A percentile compares a stretch with the other conserved stretches of the same genome.
These are phyloP conservation scores for Fagopyrum homotropicum DNA, from an alignment of 148 eudicot genomes.

Conservation along the genomic window DNA sequence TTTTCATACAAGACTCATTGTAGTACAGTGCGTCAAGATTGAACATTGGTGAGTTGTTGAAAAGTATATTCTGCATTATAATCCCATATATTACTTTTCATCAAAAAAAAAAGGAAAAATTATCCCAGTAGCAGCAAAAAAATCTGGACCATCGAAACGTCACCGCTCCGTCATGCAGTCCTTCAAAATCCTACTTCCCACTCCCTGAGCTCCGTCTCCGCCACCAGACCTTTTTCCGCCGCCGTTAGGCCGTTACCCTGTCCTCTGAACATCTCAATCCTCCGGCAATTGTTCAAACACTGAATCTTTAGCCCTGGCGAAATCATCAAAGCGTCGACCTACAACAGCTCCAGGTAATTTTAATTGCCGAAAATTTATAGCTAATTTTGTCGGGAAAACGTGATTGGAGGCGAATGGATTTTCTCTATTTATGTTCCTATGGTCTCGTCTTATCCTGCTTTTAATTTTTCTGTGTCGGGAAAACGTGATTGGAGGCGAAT, in stretches of 20 bases:
- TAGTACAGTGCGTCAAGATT: too few relatives aligned
- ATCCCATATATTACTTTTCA: too few relatives aligned
- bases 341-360: background rate
- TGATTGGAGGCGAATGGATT: too few relatives aligned
- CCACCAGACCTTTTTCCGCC: background rate
- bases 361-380: background rate
- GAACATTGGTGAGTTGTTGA: too few relatives aligned
- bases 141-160: background rate
- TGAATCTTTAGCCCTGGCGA: background rate
- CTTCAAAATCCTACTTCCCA: background rate
- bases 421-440: too few relatives aligned
- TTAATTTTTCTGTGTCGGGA: background rate
- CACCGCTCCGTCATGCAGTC: background rate
- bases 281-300: background rate
- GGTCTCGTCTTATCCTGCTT: background rate
- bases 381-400: too few relatives aligned
- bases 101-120: too few relatives aligned
- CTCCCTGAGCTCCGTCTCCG: background rate
- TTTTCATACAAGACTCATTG: too few relatives aligned
- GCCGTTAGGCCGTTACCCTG: background rate
- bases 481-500: background rate
- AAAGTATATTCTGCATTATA: too few relatives aligned
- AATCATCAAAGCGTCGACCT: background rate
- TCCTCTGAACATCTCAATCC: background rate
- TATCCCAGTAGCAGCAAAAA: background rate